Percentiles rank a stretch among this genome's conserved stretches.
Conservation (phyloP, 2,329 filamentous ascomycete species). For the Fusarium torulosum region DNA sequence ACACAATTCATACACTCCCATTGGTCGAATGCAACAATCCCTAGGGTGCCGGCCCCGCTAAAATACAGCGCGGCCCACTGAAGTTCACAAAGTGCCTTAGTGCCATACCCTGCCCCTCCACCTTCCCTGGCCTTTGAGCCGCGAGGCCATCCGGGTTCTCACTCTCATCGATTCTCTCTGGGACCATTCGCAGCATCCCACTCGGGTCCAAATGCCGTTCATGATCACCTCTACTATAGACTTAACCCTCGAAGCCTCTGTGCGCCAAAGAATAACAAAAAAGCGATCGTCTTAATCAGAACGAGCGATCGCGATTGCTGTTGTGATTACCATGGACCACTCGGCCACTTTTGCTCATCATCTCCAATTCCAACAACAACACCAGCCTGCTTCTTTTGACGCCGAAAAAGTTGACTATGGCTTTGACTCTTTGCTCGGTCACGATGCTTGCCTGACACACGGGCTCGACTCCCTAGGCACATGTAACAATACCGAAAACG, state of each 20-base stretch:
- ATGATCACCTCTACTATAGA: slow-evolving; percentile 21
- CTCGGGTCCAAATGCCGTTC: slow-evolving; percentile 27
- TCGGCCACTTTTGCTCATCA: slow-evolving; percentile 40
- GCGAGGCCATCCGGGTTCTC: slow-evolving; percentile 52
- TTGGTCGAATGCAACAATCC: slow-evolving; percentile 21
- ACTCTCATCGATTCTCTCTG: slow-evolving; percentile 32
- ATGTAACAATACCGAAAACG: slow-evolving; percentile 51
- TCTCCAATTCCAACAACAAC: slow-evolving; percentile 34
- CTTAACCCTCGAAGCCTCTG: not conserved
- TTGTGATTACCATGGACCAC: slow-evolving; percentile 38
- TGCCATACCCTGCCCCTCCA: slow-evolving; percentile 37
- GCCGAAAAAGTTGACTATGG: slow-evolving; percentile 50
- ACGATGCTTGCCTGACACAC: slow-evolving; percentile 44
- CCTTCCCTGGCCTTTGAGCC: slow-evolving; percentile 35
- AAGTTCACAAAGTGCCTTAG: slow-evolving; percentile 32
- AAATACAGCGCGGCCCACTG: slow-evolving; percentile 17
- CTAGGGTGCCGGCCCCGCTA: slow-evolving; percentile 21
- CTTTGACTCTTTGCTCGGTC: slow-evolving; percentile 47
- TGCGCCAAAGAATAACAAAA: slow-evolving; percentile 16
- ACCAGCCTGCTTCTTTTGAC: slow-evolving; percentile 40
- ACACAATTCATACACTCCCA: slow-evolving; percentile 18
- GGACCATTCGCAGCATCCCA: slow-evolving; percentile 39
- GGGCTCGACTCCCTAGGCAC: slow-evolving; percentile 47
- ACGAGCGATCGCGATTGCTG: slow-evolving; percentile 24
- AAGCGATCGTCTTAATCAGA: slow-evolving; percentile 13